These are phyloP conservation scores for Aspergillus fijiensis DNA, from an alignment of 2,329 filamentous ascomycete species.

Conservation along the genomic window DNA sequence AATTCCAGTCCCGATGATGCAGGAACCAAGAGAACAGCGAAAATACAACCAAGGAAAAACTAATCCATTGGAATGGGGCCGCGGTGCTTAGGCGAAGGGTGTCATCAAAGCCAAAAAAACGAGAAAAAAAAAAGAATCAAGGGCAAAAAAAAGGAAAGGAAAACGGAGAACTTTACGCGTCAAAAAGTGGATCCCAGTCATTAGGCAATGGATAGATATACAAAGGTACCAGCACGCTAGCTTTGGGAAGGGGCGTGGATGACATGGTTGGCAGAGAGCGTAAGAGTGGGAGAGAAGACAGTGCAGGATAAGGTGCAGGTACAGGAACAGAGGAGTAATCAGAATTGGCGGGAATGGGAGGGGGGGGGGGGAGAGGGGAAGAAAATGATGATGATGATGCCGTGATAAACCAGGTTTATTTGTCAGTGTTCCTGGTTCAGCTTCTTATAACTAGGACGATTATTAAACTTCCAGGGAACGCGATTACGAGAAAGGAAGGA, in stretches of 20 bases:
- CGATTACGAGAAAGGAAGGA: neutral
- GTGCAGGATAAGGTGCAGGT: neutral
- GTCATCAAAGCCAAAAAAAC: too few relatives aligned
- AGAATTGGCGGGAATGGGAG: too few relatives aligned
- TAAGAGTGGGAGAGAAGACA: neutral
- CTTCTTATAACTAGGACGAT: neutral
- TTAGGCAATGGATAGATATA: slow-evolving; percentile 19
- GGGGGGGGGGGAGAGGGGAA: too few relatives aligned
- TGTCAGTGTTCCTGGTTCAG: neutral
- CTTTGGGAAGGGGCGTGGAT: slow-evolving; percentile 5
- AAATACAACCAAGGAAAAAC: neutral
- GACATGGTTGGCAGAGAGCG: neutral
- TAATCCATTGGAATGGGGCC: neutral
- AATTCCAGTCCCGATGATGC: too few relatives aligned
- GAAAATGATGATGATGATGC: too few relatives aligned
- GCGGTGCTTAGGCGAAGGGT: neutral
- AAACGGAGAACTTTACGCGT: slow-evolving; percentile 13
- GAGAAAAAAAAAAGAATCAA: neutral
- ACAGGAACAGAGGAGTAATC: too few relatives aligned
- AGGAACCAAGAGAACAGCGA: neutral
- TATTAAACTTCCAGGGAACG: neutral
- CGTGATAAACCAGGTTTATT: neutral
- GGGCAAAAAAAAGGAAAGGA: neutral
- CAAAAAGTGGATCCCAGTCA: slow-evolving; percentile 20
- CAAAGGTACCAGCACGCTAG: slow-evolving; percentile 17